phyloP scores from a whole-genome alignment of 2,329 filamentous ascomycete species.

The Neofusicoccum laricinum region DNA sequence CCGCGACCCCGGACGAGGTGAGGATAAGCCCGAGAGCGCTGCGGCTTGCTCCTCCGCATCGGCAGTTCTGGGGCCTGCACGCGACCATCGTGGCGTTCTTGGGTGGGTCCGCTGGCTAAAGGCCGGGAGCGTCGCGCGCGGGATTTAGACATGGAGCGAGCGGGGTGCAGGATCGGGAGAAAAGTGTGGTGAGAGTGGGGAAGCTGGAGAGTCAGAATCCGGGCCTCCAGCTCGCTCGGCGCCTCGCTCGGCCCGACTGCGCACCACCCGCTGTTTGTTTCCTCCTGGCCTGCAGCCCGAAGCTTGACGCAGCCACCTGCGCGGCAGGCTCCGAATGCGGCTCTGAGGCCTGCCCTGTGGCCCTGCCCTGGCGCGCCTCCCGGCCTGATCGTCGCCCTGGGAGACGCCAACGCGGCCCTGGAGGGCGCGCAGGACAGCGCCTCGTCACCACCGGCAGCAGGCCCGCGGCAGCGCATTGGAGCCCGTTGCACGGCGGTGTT shows the following conservation, averaged over 20 bases:
- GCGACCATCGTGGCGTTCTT: neutral
- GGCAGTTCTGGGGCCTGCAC: constrained; percentile 1
- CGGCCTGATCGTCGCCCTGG: neutral
- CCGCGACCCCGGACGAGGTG: neutral
- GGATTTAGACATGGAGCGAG: neutral
- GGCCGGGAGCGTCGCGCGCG: neutral
- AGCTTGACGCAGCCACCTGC: neutral
- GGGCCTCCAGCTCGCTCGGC: constrained; percentile 3
- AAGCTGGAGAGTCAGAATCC: neutral
- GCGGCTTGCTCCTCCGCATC: constrained; percentile 4
- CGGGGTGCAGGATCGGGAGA: neutral
- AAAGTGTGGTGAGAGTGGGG: constrained; percentile 1
- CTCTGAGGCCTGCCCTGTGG: neutral
- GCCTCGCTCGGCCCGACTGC: neutral
- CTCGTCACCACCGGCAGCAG: no score
- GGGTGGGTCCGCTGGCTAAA: constrained; percentile 1
- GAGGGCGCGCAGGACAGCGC: neutral
- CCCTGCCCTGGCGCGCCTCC: no score
- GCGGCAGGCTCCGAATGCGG: neutral
- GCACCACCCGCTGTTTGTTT: neutral
- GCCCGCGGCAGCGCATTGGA: no score
- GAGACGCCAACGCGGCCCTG: neutral
- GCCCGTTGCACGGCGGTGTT: no score
- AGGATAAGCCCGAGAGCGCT: no score
- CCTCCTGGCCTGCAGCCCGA: neutral